These are phyloP conservation scores for Naganishia onofrii DNA, from an alignment of 768 basidiomycete species.

Conservation along the genomic window DNA sequence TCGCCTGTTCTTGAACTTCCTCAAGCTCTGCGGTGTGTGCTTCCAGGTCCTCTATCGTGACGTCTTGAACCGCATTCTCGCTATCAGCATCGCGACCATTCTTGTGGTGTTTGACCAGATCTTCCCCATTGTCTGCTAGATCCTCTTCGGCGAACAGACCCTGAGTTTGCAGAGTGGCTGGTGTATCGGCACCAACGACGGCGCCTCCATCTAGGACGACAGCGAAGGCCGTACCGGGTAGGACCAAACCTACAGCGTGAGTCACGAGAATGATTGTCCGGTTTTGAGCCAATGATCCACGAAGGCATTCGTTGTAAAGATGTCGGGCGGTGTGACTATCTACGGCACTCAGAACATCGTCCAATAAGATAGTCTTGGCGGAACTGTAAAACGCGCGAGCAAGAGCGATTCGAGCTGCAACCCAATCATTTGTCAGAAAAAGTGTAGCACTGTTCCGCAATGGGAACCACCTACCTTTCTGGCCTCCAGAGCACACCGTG, in stretches of 20 bases:
- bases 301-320: constrained; percentile 45
- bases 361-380: constrained; percentile 46
- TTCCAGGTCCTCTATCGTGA: constrained; percentile 38
- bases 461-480: constrained; percentile 34
- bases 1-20: constrained; percentile 35
- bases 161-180: constrained; percentile 35
- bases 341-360: constrained; percentile 50
- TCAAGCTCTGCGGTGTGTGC: constrained; percentile 24
- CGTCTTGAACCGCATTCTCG: background rate
- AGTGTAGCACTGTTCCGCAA: too few species aligned
- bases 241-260: constrained; percentile 49
- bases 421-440: background rate
- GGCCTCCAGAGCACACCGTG: constrained; percentile 50
- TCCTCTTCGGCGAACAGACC: constrained; percentile 40
- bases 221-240: constrained; percentile 44
- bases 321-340: constrained; percentile 51
- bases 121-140: constrained; percentile 33
- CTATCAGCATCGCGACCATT: background rate
- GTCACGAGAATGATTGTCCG: constrained; percentile 49
- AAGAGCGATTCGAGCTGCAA: constrained; percentile 45
- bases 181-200: constrained; percentile 41
- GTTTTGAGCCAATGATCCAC: constrained; percentile 41
- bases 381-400: constrained; percentile 48
- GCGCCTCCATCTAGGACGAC: constrained; percentile 46
- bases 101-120: constrained; percentile 20